Evolutionary conservation across 192 early-diverging fungal genomes (phyloP), one percentile per base, ranked within the genome.

Genomic region (Gorgonomyces haynaldii): DNA sequence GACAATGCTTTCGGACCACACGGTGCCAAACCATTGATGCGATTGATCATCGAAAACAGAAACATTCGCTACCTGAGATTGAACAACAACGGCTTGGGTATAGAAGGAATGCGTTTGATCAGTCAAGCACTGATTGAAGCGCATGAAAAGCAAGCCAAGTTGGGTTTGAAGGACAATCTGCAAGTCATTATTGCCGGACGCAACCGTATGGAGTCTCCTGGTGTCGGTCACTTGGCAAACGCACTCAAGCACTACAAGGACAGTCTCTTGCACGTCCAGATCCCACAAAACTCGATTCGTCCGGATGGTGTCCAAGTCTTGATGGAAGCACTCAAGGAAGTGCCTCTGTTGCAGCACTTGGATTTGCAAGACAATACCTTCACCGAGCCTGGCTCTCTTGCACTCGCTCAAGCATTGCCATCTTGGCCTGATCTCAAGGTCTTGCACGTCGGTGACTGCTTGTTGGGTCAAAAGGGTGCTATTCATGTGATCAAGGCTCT

Each of bases 1-100:
- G 91, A 98, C 63, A 98, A 98, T 53, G 94, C 94, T n/a, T 98
- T 98, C 69, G 94, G 94, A 15, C 91, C 94, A 10, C 81, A 83
- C 28, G 95, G 95, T 23, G 89, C 91, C 22, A 72, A 81, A 29
- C 88, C 91, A 3, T 74, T 98, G 68, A 68, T 86, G 13, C 70
- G 81, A 25, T 88, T 98, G 40, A 64, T 96, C 36, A 80, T 74
- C 57, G 79, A 85, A 53, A 89, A 85, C 58, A 70, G 79, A 16
- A 71, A 76, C 29, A 73, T 98, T 21, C 78, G 89, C 49, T 73
- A 80, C 17, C 73, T 98, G n/a, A 79, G 78, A 56, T 69, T 98
- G 23, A 91, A 98, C 75, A 98, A 98, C 79, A 92, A 93, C 56
- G 95, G 95, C 7, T 75, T 98, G 48, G 95, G 95, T 24, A 74